These are phyloP conservation scores for Aspergillus avenaceus DNA, from an alignment of 495 filamentous ascomycete genomes.

Conservation along the genomic window DNA sequence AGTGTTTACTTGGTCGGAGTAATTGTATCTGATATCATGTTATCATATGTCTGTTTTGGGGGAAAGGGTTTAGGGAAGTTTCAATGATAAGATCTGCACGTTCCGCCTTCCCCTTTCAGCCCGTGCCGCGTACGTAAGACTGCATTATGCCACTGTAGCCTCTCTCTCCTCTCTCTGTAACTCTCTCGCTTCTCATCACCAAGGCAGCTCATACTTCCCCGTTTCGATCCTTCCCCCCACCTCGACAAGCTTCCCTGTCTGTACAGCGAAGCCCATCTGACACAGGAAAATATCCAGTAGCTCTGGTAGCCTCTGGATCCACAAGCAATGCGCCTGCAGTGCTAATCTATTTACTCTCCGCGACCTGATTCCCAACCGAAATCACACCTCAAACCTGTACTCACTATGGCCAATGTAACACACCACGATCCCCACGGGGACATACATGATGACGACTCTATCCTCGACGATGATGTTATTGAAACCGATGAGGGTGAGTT, in stretches of 20 bases:
- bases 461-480: slow-evolving; percentile 84
- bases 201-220: neutral
- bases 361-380: neutral
- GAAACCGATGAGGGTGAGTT: slow-evolving; percentile 88
- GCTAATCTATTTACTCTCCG: neutral
- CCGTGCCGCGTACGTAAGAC: slow-evolving; percentile 30
- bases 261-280: neutral
- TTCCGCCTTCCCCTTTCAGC: slow-evolving; percentile 23
- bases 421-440: slow-evolving; percentile 33
- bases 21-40: no score
- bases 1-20: no score
- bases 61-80: no score
- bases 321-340: slow-evolving; percentile 14
- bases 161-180: slow-evolving; percentile 16
- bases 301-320: slow-evolving; percentile 1
- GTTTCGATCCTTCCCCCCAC: neutral
- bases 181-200: neutral
- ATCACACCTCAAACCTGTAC: neutral
- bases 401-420: slow-evolving; percentile 43
- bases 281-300: neutral
- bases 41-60: no score
- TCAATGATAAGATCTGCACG: slow-evolving; percentile 1
- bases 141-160: slow-evolving; percentile 44
- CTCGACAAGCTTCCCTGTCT: neutral
- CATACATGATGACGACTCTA: slow-evolving; percentile 53